Base-by-base conservation (phyloP, 2,329 filamentous ascomycete genomes). In the Beauveria australis region DNA sequence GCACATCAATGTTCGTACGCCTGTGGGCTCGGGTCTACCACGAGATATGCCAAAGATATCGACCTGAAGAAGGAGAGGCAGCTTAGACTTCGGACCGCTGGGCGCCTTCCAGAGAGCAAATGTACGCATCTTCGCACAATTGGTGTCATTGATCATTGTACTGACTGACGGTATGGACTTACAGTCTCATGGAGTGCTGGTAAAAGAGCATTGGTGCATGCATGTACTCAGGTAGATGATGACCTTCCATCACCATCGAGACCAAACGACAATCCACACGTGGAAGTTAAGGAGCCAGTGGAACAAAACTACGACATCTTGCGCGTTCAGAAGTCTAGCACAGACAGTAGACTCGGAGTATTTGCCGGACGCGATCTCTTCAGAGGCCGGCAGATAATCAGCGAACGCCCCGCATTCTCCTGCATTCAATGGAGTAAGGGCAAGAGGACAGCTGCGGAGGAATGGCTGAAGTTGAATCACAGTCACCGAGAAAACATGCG, bases 381-480 rank as follows among this genome's bases (percentile, higher is more conserved):
- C 3, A n/a, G 10, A 5, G 22, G 53, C 22, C 28, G 59, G 18
- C 55, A 1, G 1, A 65, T 72, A 30, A 65, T 70, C 12, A 0
- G 22, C 14, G 64, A 72, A 44, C 18, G 3, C 4, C 66, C 67
- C 18, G 24, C 56, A 8, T 30, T 72, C 16, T 60, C 51, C 7
- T 67, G 67, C 47, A 3, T 57, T 1, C 46, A 61, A 30, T 63
- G 62, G 60, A 48, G 26, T 14, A 49, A 57, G 5, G 61, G 63
- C 14, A 52, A 12, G 8, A 51, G 10, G 19, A 56, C 53, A 12
- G 48, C 66, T 12, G 37, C 19, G 14, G 4, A 60, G 0, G 60
- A 55, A 16, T 72, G 68, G 69, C 53, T 61, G 3, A 33, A 41
- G 14, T 55, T 66, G 8, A 26, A 24, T 5, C 22, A 44, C 7